phyloP scores from a whole-genome alignment of 208 protist genomes.

The Angomonas ambiguus region DNA sequence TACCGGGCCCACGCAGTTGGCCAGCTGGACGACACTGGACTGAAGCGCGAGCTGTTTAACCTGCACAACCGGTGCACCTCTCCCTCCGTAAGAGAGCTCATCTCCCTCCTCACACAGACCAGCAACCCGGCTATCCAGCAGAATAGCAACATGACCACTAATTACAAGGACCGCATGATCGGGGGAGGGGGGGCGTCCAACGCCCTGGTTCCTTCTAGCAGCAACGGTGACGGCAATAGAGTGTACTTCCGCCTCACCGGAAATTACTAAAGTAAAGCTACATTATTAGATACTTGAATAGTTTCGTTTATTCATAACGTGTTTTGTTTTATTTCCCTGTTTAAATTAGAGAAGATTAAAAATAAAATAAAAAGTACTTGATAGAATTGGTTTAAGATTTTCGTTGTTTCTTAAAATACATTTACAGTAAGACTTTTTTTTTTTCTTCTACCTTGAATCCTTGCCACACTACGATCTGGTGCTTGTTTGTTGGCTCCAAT shows the following conservation, averaged over 20 bases:
- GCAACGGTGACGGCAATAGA: background rate
- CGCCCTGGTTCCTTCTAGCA: background rate
- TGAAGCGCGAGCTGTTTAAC: constrained; percentile 32
- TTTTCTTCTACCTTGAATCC: background rate
- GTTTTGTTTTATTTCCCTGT: constrained; percentile 5
- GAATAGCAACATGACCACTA: background rate
- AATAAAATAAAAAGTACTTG: background rate
- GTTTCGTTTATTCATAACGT: constrained; percentile 2
- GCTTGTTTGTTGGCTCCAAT: constrained; percentile 1
- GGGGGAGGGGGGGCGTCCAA: background rate
- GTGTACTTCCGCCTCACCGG: constrained; percentile 77
- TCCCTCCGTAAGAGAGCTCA: constrained; percentile 42
- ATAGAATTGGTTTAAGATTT: background rate
- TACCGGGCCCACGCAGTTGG: constrained; percentile 20
- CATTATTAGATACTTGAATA: background rate
- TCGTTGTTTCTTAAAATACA: background rate
- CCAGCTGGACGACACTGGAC: constrained; percentile 29
- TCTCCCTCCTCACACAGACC: constrained; percentile 44
- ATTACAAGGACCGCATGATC: too few species aligned
- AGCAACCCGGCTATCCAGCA: too few species aligned
- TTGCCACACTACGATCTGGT: background rate
- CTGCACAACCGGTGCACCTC: constrained; percentile 34
- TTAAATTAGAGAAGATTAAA: constrained; percentile 1
- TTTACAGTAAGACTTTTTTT: background rate
- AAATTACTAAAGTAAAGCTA: constrained; percentile 8